Percentiles rank a stretch among this genome's conserved stretches.
Evolutionary conservation across 495 filamentous ascomycete genomes (phyloP).

Genomic region (Podospora comata): DNA sequence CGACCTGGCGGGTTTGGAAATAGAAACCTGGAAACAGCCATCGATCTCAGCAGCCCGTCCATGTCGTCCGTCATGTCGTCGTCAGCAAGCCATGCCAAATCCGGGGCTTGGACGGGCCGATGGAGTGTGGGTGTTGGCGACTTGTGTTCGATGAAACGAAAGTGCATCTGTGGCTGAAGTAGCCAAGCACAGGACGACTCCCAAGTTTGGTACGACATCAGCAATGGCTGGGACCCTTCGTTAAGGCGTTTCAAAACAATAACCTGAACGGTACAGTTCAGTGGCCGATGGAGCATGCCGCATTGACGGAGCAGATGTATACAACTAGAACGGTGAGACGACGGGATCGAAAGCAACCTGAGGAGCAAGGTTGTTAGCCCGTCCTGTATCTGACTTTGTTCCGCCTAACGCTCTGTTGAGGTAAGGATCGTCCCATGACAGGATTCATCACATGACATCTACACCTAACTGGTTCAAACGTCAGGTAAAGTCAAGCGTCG

Average conservation of each 20-base stretch:
- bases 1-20: neutral
- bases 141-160: neutral
- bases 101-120: neutral
- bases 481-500: neutral
- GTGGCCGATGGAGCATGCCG: constrained; percentile 5
- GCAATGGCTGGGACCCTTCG: constrained; percentile 4
- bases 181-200: neutral
- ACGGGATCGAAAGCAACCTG: neutral
- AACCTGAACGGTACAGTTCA: neutral
- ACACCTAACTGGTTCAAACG: neutral
- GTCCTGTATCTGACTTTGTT: neutral
- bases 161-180: neutral
- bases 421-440: neutral
- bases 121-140: neutral
- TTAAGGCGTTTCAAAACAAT: constrained; percentile 10
- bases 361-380: neutral
- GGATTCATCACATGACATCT: neutral
- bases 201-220: neutral
- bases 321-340: neutral
- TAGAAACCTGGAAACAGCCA: constrained; percentile 6
- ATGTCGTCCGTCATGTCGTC: neutral
- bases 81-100: constrained; percentile 4
- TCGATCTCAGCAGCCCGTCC: neutral
- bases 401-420: too few relatives aligned
- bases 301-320: neutral